Conservation (phyloP, 345 rosid species). For the Dovyalis caffra region DNA sequence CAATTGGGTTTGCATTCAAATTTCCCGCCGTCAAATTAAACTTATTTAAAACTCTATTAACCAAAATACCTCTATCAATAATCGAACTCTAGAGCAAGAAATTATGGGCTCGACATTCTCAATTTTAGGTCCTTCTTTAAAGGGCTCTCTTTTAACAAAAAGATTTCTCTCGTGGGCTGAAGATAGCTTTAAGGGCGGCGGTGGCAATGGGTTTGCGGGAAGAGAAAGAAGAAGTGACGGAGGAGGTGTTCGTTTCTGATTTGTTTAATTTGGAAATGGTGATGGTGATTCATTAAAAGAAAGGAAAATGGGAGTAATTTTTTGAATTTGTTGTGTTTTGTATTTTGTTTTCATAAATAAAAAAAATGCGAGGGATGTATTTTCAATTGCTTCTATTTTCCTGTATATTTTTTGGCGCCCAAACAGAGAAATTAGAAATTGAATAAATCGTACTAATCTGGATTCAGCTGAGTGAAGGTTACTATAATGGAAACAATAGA, state of each 20-base stretch:
- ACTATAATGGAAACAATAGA: not conserved
- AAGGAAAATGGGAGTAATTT: conserved; percentile 19
- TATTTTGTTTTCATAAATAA: not conserved
- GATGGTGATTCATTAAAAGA: not conserved
- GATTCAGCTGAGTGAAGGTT: not conserved
- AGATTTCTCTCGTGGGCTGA: conserved; percentile 53
- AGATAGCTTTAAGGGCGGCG: conserved; percentile 60
- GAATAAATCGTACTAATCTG: not conserved
- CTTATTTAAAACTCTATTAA: conserved; percentile 39
- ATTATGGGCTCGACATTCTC: too few species aligned
- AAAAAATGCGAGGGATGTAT: conserved; percentile 21
- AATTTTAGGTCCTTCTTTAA: conserved; percentile 17
- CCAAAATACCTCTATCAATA: not conserved
- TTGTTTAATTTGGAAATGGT: not conserved
- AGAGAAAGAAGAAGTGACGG: conserved; percentile 42
- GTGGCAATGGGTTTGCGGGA: conserved; percentile 58
- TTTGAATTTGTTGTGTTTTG: not conserved
- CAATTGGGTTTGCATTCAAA: conserved; percentile 36
- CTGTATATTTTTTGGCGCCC: conserved; percentile 17
- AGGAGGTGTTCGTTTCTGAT: not conserved
- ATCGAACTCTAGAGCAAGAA: too few species aligned
- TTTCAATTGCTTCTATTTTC: not conserved
- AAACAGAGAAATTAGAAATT: conserved; percentile 7
- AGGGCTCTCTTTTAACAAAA: conserved; percentile 19
- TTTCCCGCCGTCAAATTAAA: conserved; percentile 35